Base-by-base conservation (phyloP, 768 basidiomycete genomes). In the Lactarius trivialis region DNA sequence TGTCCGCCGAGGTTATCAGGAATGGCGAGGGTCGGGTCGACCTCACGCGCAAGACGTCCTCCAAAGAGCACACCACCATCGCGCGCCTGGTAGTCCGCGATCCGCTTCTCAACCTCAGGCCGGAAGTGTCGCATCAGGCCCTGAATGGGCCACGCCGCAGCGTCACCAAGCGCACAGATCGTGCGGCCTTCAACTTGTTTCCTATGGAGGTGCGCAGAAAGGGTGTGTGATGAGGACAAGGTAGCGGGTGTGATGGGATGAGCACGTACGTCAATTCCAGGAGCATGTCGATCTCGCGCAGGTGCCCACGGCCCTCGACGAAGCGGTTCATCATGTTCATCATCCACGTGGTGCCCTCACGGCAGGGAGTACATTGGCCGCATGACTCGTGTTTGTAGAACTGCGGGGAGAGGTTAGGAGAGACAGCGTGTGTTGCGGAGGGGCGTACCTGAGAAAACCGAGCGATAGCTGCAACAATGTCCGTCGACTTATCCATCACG, bases 301-400 rank as follows among this genome's bases (percentile, higher is more conserved):
- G 81, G 70, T 95, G 91, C 0, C 88, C 91, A 12, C 95, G 83
- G 3, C 96, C 96, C 71, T 91, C 89, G 19, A 90, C 92, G 80
- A 99, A 85, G 52, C 96, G 87, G 73, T 93, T 83, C 96, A 99
- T 99, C 93, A 98, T 98, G 76, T 98, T 96, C 85, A 89, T 92
- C 91, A 99, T 93, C 96, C 96, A 98, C 0, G 93, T 97, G 2
- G 96, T 98, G 39, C 94, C 93, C 70, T 94, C 91, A 65, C 92
- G 78, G 73, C 93, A 96, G 4, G 94, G 93, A 12, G 93, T 95
- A 70, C 95, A 98, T 72, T 98, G 96, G 15, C 96, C 95, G 69
- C 95, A 98, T 1, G 93, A 96, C 72, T 98, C 96, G 76, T 98
- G 96, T 75, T 97, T 96, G 81, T 98, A 98, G 79, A 98, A 98